Conservation (phyloP, 2,329 filamentous ascomycete species). For the Trichophyton schoenleinii region DNA sequence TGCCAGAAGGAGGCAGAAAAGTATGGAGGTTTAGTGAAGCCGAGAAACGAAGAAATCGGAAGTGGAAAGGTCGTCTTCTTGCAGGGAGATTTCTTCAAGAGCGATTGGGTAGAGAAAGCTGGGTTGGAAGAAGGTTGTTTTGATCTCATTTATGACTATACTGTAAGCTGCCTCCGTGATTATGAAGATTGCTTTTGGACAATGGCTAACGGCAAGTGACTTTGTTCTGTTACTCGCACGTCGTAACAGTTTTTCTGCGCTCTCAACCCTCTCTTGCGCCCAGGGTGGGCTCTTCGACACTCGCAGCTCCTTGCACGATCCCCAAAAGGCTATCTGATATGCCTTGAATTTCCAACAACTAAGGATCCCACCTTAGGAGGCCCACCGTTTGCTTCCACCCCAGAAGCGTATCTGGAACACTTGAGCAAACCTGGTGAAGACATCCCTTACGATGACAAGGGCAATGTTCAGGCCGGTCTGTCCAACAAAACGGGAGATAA, state of each 20-base stretch:
- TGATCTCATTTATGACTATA: slow-evolving; percentile 50
- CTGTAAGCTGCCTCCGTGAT: slow-evolving; percentile 31
- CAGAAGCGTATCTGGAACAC: slow-evolving; percentile 59
- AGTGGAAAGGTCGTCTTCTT: slow-evolving; percentile 31
- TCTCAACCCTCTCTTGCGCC: slow-evolving; percentile 42
- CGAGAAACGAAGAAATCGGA: slow-evolving; percentile 24
- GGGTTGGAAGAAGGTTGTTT: slow-evolving; percentile 26
- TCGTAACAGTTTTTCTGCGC: slow-evolving; percentile 48
- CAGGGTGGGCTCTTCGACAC: slow-evolving; percentile 46
- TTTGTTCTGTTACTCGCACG: background rate
- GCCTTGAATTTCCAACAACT: slow-evolving; percentile 65
- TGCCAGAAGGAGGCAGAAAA: slow-evolving; percentile 26
- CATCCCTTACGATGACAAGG: slow-evolving; percentile 47
- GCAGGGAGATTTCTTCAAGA: slow-evolving; percentile 34
- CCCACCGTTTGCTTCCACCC: slow-evolving; percentile 59
- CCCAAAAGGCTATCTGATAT: slow-evolving; percentile 41
- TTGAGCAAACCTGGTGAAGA: slow-evolving; percentile 57
- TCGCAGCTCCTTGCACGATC: slow-evolving; percentile 40
- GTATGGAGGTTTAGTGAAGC: slow-evolving; percentile 25
- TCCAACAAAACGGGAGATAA: slow-evolving; percentile 30
- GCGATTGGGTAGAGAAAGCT: slow-evolving; percentile 29
- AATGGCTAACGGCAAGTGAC: background rate
- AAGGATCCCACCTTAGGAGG: slow-evolving; percentile 55
- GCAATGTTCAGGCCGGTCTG: slow-evolving; percentile 38
- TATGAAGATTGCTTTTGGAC: background rate